These are phyloP conservation scores for Penicillium taxi DNA, from an alignment of 495 filamentous ascomycete species.

Conservation along the genomic window DNA sequence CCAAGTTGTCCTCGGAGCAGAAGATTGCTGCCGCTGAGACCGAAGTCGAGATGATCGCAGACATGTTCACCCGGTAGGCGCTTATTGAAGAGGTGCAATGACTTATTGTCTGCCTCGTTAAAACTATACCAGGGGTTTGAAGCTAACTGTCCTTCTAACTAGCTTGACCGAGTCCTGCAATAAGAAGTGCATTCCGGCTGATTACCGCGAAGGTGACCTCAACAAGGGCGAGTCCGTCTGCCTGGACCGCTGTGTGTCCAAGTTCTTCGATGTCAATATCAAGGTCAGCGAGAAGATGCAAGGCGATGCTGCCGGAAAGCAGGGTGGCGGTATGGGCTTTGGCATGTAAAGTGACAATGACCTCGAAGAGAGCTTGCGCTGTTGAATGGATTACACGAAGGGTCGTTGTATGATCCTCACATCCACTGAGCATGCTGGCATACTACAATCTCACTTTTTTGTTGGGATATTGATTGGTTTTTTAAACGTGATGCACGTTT, in stretches of 20 bases:
- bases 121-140: background rate
- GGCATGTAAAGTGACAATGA: constrained; percentile 39
- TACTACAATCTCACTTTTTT: background rate
- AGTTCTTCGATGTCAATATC: constrained; percentile 97
- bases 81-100: background rate
- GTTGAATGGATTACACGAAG: too few species aligned
- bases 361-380: too few species aligned
- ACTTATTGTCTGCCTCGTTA: background rate
- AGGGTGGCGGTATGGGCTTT: constrained; percentile 42
- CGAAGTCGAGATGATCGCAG: constrained; percentile 84
- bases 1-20: constrained; percentile 86
- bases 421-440: constrained; percentile 1
- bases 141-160: background rate
- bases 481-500: constrained; percentile 14
- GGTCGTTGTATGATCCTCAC: too few species aligned
- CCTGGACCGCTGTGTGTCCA: constrained; percentile 89
- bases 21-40: constrained; percentile 93
- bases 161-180: constrained; percentile 84
- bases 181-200: constrained; percentile 80
- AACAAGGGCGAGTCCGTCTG: constrained; percentile 98
- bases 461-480: constrained; percentile 2
- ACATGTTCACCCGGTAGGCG: constrained; percentile 89
- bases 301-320: constrained; percentile 48
- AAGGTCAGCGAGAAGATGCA: constrained; percentile 85
- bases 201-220: constrained; percentile 90